Evolutionary conservation across 2,329 filamentous ascomycete species (phyloP).

Genomic region (Aureobasidium sp.): DNA sequence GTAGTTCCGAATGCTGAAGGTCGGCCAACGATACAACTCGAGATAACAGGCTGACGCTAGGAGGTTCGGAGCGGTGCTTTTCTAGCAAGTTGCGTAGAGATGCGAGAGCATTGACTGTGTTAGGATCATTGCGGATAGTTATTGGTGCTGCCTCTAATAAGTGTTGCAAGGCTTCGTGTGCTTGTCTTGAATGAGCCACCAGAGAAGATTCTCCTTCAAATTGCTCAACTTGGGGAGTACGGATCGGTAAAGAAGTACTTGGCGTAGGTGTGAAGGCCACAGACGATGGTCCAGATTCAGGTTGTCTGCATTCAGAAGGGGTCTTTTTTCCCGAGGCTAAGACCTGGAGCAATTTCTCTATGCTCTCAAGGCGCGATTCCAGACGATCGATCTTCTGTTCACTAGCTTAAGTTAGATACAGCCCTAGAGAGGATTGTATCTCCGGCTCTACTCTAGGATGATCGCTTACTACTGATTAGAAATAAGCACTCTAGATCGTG

Average conservation of each 20-base stretch:
- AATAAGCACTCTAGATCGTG: conserved; percentile 15
- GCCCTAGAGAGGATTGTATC: too few species aligned
- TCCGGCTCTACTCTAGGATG: not conserved
- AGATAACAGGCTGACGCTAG: not conserved
- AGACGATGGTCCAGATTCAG: not conserved
- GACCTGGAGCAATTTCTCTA: conserved; percentile 18
- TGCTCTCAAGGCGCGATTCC: conserved; percentile 19
- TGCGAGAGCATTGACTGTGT: conserved; percentile 5
- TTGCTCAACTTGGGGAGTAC: conserved; percentile 3
- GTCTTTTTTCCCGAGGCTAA: not conserved
- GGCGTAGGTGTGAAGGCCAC: not conserved
- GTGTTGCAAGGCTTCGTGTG: conserved; percentile 1
- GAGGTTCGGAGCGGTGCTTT: not conserved
- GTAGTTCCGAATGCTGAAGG: not conserved
- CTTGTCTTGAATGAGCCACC: conserved; percentile 7
- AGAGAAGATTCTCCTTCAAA: conserved; percentile 13
- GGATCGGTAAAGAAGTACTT: not conserved
- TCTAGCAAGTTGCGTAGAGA: not conserved
- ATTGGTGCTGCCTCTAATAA: not conserved
- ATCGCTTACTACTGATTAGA: conserved; percentile 16
- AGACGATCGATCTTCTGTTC: conserved; percentile 23
- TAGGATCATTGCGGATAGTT: conserved; percentile 10
- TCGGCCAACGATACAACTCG: not conserved
- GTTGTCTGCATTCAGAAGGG: not conserved
- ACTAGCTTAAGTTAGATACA: conserved; percentile 1